Base-by-base conservation (phyloP, 2,329 filamentous ascomycete species). In the Exophiala oligosperma region DNA sequence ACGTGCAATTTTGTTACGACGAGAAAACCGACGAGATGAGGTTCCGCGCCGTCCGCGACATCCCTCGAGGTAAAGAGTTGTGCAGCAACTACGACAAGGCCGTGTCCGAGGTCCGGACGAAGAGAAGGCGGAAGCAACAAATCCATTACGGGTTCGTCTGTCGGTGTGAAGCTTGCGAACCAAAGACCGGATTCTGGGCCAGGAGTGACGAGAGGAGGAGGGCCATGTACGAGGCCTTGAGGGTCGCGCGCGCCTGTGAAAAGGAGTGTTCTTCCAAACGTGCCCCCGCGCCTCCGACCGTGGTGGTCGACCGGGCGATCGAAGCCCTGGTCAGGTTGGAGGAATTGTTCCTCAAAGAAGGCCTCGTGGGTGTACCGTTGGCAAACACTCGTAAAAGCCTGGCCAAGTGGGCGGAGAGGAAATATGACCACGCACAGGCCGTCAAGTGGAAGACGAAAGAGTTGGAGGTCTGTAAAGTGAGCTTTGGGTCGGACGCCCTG, bases 131-230 rank as follows among this genome's bases (percentile, higher is more conserved):
- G 11, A 60, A 61, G 38, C 57, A 61, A 44, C 59, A 50, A 41
- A 60, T 64, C 51, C 54, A 66, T 50, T 66, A 66, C 32, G 61
- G 61, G 4, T 66, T 65, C 49, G 50, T 52, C 29, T 66, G 64
- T 46, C 12, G 24, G 14, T 66, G 64, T 50, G 63, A 64, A 44
- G 64, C 64, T 11, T 66, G 64, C 52, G 54, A 55, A 47, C 51
- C 58, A 3, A 50, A 56, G 24, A 59, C 28, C 5, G 63, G 60
- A 24, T 65, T 65, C 44, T 65, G 64, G 64, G 53, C 49, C 4
- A 61, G 32, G 26, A 64, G 63, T 41, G 64, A 66, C 38, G 57
- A 62, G 37, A 41, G 64, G 29, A 51, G 64, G n/a, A 58, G n/a
- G 26, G 59, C 14, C 14, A 65, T 66, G 64, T 48, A 46, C 32